Evolutionary conservation across 352 stramenopile genomes (phyloP), one percentile per base, ranked within the genome.

Genomic region (Pythium volutum): DNA sequence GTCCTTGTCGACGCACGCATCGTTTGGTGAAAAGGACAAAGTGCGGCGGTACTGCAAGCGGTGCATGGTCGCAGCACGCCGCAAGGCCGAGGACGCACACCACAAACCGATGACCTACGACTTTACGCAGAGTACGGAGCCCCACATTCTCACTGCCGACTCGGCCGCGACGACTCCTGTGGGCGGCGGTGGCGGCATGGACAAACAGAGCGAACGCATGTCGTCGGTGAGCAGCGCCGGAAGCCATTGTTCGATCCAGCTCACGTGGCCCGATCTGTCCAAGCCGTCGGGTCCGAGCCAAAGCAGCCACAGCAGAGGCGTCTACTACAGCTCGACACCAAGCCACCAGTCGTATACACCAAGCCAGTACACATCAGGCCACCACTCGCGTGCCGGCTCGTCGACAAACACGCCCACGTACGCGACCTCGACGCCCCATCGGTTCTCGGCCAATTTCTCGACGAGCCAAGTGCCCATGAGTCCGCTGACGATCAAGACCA

Each of bases 11-110:
- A 55, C 72, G 7, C 55, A 69, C 3, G 72, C 67, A 4, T 65
- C 70, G n/a, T 71, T 68, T 6, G 67, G 48, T 2, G 70, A 74
- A 38, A 75, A 77, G 26, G 39, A 63, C 3, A 71, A 81, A 50
- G 64, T 73, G 20, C 73, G 72, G 34, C 55, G 78, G 41, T 85
- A 87, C 55, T 90, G 81, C 68, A 85, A 76, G 34, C 71, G 72
- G 23, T 90, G 81, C 53, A 78, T 87, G 46, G 69, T 70, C 14
- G 58, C 61, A 14, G 79, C 79, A 15, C 67, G 74, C 29, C 70
- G 64, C n/a, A 71, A 87, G 22, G 59, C 79, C 36, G 66, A 75
- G 48, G 71, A 71, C 43, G 42, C 50, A 47, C 59, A 71, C 53
- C 36, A 51, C 26, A 67, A 66, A 33, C 65, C 71, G 23, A 58